Evolutionary conservation across 2,329 filamentous ascomycete genomes (phyloP).

Genomic region (Aspergillus hiratsukae): DNA sequence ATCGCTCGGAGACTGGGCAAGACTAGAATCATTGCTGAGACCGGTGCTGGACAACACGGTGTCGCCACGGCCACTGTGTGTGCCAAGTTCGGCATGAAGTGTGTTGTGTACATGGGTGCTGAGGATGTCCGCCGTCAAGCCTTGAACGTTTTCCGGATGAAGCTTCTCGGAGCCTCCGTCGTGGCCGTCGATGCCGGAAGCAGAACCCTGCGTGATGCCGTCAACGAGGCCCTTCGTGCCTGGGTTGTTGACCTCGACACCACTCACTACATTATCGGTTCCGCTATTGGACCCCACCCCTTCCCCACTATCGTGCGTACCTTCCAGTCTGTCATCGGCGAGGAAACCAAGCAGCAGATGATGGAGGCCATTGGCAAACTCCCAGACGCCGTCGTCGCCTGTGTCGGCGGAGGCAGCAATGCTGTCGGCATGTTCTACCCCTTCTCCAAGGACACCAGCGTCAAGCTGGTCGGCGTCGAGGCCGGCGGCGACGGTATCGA

Average conservation of each 20-base stretch:
- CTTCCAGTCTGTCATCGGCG: constrained; percentile 94
- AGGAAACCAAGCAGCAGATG: constrained; percentile 93
- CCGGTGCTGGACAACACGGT: constrained; percentile 94
- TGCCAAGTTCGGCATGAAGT: constrained; percentile 97
- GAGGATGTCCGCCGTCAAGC: constrained; percentile 96
- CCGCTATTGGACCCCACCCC: constrained; percentile 93
- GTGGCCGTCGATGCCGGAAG: constrained; percentile 89
- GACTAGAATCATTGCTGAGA: constrained; percentile 96
- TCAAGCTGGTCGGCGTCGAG: constrained; percentile 90
- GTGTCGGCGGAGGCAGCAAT: constrained; percentile 92
- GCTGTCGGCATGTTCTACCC: constrained; percentile 98
- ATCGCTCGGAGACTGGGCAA: constrained; percentile 83
- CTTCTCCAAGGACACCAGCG: constrained; percentile 76
- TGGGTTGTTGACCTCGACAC: constrained; percentile 93
- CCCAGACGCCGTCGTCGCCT: constrained; percentile 92
- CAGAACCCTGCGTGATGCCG: constrained; percentile 75
- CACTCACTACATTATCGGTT: constrained; percentile 97
- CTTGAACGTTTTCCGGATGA: constrained; percentile 97
- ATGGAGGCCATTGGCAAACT: constrained; percentile 76
- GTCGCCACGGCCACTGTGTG: constrained; percentile 96
- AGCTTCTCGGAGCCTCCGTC: constrained; percentile 87
- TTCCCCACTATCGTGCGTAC: constrained; percentile 97
- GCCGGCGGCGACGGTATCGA: constrained; percentile 91
- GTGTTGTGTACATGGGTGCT: constrained; percentile 96
- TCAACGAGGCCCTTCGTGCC: constrained; percentile 90